Evolutionary conservation across 1,139 yeast genomes (phyloP).

Genomic region (Candida gigantensis): DNA sequence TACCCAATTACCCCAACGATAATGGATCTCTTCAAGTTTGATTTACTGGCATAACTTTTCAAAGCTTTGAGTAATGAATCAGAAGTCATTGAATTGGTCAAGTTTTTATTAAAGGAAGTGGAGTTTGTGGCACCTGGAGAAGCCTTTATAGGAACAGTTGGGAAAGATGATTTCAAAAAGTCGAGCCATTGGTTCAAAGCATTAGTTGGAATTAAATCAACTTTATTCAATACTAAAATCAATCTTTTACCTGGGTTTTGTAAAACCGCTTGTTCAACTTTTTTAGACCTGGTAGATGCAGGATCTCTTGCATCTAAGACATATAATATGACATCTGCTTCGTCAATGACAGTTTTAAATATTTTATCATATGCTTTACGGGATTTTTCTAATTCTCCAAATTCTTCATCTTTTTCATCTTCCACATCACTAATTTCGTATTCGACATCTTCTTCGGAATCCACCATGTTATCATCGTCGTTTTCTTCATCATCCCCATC

Average conservation of each 20-base stretch:
- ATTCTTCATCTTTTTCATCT: constrained; percentile 42
- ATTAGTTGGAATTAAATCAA: constrained; percentile 86
- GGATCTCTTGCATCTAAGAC: constrained; percentile 98
- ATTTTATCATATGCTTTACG: constrained; percentile 92
- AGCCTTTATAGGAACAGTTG: constrained; percentile 88
- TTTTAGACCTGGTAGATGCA: constrained; percentile 88
- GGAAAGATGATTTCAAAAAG: constrained; percentile 79
- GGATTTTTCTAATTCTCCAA: constrained; percentile 62
- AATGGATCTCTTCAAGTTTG: constrained; percentile 86
- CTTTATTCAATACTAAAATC: constrained; percentile 83
- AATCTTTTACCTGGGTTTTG: constrained; percentile 78
- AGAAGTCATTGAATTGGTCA: constrained; percentile 74
- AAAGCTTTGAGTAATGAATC: constrained; percentile 74
- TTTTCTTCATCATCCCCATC: constrained; percentile 54
- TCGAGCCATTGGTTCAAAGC: constrained; percentile 84
- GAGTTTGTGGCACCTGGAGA: constrained; percentile 54
- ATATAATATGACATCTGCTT: constrained; percentile 85
- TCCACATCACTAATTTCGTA: constrained; percentile 47
- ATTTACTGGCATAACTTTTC: constrained; percentile 80
- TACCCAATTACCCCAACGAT: constrained; percentile 96
- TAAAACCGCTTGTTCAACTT: constrained; percentile 86
- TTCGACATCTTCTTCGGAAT: constrained; percentile 47
- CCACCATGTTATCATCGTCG: constrained; percentile 44
- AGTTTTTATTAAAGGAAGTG: constrained; percentile 71
- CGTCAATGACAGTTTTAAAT: constrained; percentile 78